Percentiles rank a stretch among this genome's conserved stretches.
Conservation (phyloP, 345 rosid species). For the Salix udensis region DNA sequence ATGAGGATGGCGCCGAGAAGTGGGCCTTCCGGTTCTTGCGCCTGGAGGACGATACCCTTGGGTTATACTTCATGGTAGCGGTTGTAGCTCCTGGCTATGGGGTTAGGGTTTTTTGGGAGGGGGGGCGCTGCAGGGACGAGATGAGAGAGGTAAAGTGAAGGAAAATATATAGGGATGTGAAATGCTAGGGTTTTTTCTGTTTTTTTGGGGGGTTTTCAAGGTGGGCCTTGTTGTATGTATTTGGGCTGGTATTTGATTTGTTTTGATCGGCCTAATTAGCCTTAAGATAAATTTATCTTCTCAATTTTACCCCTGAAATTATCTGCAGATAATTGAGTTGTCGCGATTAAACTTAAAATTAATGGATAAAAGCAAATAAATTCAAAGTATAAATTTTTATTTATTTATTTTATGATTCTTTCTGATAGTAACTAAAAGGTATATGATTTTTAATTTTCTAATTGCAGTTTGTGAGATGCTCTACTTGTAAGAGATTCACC, state of each 20-base stretch:
- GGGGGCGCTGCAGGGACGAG: not conserved
- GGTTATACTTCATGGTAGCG: constrained; percentile 64
- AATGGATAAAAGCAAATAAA: no score
- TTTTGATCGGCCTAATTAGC: not conserved
- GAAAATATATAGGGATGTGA: not conserved
- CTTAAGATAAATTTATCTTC: not conserved
- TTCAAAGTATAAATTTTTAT: no score
- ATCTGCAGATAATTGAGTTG: not conserved
- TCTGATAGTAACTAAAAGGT: no score
- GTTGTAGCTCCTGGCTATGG: not conserved
- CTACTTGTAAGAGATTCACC: no score
- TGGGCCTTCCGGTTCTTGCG: constrained; percentile 83
- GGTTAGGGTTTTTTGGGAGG: not conserved
- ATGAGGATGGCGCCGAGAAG: constrained; percentile 65
- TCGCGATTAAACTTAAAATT: not conserved
- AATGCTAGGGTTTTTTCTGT: not conserved
- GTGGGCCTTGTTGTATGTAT: not conserved
- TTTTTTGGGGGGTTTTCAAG: not conserved
- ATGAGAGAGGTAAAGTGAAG: not conserved
- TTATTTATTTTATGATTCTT: no score
- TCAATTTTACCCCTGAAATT: not conserved
- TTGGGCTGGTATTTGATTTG: not conserved
- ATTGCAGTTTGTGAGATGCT: no score
- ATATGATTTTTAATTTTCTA: no score
- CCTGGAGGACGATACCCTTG: constrained; percentile 66